phyloP scores from a whole-genome alignment of 2,329 filamentous ascomycete species.

The Incumbomyces delicatus region DNA sequence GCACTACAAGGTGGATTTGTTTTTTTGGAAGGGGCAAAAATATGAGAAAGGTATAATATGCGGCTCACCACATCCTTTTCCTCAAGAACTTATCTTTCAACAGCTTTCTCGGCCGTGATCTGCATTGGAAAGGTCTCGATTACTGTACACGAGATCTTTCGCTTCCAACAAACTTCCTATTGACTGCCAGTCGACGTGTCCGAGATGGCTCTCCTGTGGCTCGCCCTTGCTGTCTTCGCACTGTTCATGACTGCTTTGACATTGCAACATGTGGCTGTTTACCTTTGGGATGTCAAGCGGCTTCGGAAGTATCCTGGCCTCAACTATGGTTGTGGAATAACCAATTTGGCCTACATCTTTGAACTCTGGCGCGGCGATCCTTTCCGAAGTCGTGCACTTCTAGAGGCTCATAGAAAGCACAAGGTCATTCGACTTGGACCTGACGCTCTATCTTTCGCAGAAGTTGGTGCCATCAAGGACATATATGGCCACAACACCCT shows the following conservation, averaged over 20 bases:
- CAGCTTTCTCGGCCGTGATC: too few species aligned
- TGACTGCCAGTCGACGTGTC: too few species aligned
- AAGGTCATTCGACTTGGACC: constrained; percentile 7
- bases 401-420: constrained; percentile 19
- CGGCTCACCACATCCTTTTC: too few species aligned
- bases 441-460: neutral
- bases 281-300: constrained; percentile 27
- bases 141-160: too few species aligned
- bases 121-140: too few species aligned
- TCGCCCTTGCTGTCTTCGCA: neutral
- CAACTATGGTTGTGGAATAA: constrained; percentile 34
- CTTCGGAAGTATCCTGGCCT: constrained; percentile 40
- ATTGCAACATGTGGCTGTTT: neutral
- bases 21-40: too few species aligned
- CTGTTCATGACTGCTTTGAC: neutral
- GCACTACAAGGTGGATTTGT: too few species aligned
- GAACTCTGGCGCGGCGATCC: constrained; percentile 30
- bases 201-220: neutral
- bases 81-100: too few species aligned
- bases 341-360: constrained; percentile 38
- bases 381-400: constrained; percentile 20
- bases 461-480: neutral
- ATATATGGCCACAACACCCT: neutral
- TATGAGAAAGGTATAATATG: too few species aligned
- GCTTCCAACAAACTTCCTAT: too few species aligned